These are phyloP conservation scores for Auricularia sp. DNA, from an alignment of 768 basidiomycete genomes.

Conservation along the genomic window DNA sequence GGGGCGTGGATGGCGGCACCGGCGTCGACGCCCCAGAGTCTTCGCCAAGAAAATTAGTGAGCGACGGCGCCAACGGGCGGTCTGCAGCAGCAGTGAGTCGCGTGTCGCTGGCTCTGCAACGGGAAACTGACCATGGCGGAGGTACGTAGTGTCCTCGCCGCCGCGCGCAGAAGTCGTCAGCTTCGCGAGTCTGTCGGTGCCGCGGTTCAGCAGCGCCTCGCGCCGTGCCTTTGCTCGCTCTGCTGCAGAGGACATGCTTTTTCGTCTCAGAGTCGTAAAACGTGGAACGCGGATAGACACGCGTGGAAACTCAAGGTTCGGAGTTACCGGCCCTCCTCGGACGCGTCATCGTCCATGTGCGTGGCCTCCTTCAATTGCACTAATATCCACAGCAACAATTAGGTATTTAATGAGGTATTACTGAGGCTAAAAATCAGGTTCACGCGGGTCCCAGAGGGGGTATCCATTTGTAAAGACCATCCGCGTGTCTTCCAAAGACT, in stretches of 20 bases:
- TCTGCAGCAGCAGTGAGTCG: neutral
- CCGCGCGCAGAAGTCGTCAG: neutral
- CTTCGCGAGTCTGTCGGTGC: neutral
- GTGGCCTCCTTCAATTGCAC: no score
- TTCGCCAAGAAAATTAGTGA: neutral
- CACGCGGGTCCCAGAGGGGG: no score
- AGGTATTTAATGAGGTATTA: no score
- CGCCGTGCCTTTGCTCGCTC: neutral
- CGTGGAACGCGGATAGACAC: neutral
- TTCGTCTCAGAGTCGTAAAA: neutral
- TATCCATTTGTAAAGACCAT: no score
- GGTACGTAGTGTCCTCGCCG: neutral
- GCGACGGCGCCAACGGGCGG: neutral
- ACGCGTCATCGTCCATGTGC: no score
- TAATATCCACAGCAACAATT: no score
- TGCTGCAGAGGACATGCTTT: neutral
- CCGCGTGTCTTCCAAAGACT: no score
- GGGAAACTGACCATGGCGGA: neutral
- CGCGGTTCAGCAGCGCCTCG: neutral
- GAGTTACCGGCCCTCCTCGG: no score
- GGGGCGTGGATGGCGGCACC: neutral
- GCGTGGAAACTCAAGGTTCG: no score
- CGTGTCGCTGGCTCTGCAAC: neutral
- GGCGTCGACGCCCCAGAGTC: neutral
- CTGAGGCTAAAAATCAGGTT: no score